Conservation (phyloP, 164 flowering plant species). For the Akebia trifoliata region DNA sequence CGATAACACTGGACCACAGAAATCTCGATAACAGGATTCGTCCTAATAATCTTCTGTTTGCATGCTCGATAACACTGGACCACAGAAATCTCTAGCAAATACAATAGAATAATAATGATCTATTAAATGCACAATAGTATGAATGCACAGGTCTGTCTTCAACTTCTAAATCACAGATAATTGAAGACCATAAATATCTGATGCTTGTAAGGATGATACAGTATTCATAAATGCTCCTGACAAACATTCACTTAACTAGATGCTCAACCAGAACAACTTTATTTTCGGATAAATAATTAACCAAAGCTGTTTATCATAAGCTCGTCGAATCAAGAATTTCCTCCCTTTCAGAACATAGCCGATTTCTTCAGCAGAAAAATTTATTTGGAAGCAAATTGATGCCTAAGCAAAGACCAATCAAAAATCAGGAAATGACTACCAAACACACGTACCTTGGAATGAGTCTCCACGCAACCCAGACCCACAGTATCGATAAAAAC, state of each 20-base stretch:
- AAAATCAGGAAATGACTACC: not conserved
- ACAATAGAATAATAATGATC: not conserved
- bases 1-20: too few relatives aligned
- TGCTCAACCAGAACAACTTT: not conserved
- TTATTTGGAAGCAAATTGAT: not conserved
- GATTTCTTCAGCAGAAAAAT: not conserved
- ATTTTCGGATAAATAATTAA: not conserved
- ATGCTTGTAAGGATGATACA: not conserved
- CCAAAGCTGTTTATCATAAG: not conserved
- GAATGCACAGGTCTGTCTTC: not conserved
- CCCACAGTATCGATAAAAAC: constrained; percentile 71
- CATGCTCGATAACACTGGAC: too few relatives aligned
- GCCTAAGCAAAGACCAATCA: not conserved
- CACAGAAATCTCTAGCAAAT: not conserved
- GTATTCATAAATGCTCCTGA: not conserved
- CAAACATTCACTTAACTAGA: not conserved
- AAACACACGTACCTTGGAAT: constrained; percentile 49
- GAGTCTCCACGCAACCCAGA: constrained; percentile 58
- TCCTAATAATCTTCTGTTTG: too few relatives aligned
- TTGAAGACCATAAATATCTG: not conserved
- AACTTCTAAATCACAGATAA: not conserved
- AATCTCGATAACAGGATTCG: too few relatives aligned
- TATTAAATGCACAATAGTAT: too few relatives aligned
- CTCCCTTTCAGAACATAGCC: not conserved
- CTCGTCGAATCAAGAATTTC: not conserved